phyloP scores from a whole-genome alignment of 1,139 yeast species.

The Lizanozyma gosingica region DNA sequence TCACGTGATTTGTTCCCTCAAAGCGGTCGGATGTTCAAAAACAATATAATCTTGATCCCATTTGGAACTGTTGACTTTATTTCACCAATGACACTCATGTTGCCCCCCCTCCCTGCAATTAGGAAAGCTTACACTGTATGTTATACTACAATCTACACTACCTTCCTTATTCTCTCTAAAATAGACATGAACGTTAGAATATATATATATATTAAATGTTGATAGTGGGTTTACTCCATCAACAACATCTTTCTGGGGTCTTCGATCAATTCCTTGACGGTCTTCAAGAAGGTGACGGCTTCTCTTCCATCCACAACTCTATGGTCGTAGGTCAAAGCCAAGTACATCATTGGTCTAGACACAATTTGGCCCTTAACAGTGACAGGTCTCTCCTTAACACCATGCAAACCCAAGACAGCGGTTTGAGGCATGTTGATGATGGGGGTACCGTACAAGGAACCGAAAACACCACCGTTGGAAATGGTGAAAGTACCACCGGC shows the following conservation, averaged over 20 bases:
- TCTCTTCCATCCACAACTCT: constrained; percentile 98
- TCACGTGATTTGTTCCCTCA: too few species aligned
- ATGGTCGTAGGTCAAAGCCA: constrained; percentile 97
- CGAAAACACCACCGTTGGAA: constrained; percentile 98
- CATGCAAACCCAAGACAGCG: constrained; percentile 96
- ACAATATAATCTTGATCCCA: too few species aligned
- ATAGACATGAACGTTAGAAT: too few species aligned
- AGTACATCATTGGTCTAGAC: constrained; percentile 98
- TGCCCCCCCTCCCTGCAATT: too few species aligned
- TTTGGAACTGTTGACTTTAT: too few species aligned
- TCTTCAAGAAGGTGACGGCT: constrained; percentile 94
- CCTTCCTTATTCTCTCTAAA: too few species aligned
- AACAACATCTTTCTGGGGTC: constrained; percentile 99
- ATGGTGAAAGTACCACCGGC: constrained; percentile 99
- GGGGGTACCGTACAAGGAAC: constrained; percentile 97
- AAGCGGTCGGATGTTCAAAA: too few species aligned
- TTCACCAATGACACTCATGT: too few species aligned
- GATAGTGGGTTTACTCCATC: constrained; percentile 24
- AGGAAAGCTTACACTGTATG: too few species aligned
- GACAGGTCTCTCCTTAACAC: constrained; percentile 96
- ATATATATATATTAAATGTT: too few species aligned
- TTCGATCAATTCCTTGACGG: constrained; percentile 93
- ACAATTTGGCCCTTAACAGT: constrained; percentile 94
- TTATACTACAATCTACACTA: too few species aligned
- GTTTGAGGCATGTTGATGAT: constrained; percentile 98